Conservation (phyloP, 2,329 filamentous ascomycete species). For the Cladosporium cucumerinum region DNA sequence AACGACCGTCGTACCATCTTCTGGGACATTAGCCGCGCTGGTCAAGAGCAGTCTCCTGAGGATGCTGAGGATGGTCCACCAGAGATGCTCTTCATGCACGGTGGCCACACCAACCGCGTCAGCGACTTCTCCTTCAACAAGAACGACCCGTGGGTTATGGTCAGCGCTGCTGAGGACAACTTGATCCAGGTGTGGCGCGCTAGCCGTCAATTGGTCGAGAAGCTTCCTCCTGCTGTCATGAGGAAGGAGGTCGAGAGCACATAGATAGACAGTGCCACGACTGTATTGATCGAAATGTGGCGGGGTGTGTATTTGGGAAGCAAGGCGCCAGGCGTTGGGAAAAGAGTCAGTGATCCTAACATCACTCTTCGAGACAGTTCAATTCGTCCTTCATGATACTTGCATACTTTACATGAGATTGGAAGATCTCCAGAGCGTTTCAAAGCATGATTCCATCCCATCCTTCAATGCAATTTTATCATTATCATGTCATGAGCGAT, state of each 20-base stretch:
- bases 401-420: not conserved
- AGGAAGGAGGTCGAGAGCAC: conserved; percentile 32
- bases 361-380: not conserved
- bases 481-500: too few species aligned
- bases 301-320: not conserved
- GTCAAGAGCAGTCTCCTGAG: conserved; percentile 91
- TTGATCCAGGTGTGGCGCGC: conserved; percentile 76
- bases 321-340: conserved; percentile 14
- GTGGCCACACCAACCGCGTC: conserved; percentile 93
- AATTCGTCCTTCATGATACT: not conserved
- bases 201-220: conserved; percentile 35
- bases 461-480: not conserved
- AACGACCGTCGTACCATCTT: conserved; percentile 93
- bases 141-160: conserved; percentile 95
- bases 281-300: not conserved
- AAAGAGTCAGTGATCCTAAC: not conserved
- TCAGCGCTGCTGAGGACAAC: conserved; percentile 94
- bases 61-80: conserved; percentile 93
- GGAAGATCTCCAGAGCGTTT: not conserved
- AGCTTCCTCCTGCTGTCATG: conserved; percentile 30
- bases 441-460: not conserved
- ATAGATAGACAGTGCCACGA: conserved; percentile 4
- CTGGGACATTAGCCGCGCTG: conserved; percentile 90
- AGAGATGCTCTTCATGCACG: conserved; percentile 98
- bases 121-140: conserved; percentile 98